Evolutionary conservation across 148 eudicot species (phyloP).

Genomic region (Vaccinium macrocarpon): DNA sequence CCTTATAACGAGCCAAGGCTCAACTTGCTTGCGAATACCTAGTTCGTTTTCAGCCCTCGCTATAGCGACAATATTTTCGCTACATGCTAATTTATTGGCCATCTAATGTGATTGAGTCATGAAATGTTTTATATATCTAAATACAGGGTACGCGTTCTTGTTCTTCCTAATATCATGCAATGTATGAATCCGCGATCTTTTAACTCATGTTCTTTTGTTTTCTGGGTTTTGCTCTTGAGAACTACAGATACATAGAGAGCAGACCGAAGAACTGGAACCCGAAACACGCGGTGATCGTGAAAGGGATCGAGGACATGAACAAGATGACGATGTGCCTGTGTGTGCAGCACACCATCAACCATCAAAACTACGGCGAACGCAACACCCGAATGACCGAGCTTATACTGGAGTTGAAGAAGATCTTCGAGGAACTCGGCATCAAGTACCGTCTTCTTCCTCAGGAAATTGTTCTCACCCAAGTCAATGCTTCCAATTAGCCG

Average conservation of each 20-base stretch:
- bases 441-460: constrained; percentile 65
- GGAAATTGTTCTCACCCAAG: constrained; percentile 54
- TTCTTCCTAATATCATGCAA: too few species aligned
- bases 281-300: constrained; percentile 47
- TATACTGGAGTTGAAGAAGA: constrained; percentile 51
- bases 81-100: too few species aligned
- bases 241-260: constrained; percentile 56
- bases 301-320: constrained; percentile 49
- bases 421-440: constrained; percentile 42
- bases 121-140: too few species aligned
- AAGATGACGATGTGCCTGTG: constrained; percentile 52
- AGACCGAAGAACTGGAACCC: constrained; percentile 66
- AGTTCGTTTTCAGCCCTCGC: too few species aligned
- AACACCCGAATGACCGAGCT: constrained; percentile 48
- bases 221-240: too few species aligned
- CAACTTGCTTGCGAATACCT: too few species aligned
- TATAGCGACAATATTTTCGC: too few species aligned
- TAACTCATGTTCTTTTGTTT: too few species aligned
- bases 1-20: too few species aligned
- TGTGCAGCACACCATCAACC: constrained; percentile 69
- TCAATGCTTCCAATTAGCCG: constrained; percentile 10
- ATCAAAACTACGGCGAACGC: constrained; percentile 58
- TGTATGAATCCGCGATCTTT: too few species aligned
- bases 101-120: too few species aligned
- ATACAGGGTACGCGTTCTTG: too few species aligned